Conservation (phyloP, 108 stramenopile species). For the Pseudonitzschia delicatissima region DNA sequence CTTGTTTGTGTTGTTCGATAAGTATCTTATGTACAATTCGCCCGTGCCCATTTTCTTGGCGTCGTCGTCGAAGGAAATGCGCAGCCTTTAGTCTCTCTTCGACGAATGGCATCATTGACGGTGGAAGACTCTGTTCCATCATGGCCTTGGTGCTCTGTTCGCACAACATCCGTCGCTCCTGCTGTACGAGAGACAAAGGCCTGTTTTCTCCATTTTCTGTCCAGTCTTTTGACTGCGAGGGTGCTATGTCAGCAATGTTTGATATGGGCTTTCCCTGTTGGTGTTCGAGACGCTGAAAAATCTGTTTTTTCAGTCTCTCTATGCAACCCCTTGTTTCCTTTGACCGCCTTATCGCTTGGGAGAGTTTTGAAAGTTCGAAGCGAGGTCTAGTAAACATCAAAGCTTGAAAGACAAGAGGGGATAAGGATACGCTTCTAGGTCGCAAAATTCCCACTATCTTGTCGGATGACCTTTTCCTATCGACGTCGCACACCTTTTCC, state of each 20-base stretch:
- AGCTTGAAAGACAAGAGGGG: too few relatives aligned
- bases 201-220: background rate
- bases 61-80: background rate
- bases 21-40: slow-evolving; percentile 3
- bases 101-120: slow-evolving; percentile 1
- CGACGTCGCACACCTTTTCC: background rate
- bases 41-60: background rate
- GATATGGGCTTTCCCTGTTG: too few relatives aligned
- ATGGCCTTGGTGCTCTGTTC: background rate
- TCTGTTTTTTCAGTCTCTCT: background rate
- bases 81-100: background rate
- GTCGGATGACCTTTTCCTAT: background rate
- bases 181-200: background rate
- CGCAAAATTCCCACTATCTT: background rate
- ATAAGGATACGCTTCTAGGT: too few relatives aligned
- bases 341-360: background rate
- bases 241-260: background rate
- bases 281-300: background rate
- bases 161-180: background rate
- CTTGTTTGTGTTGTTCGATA: slow-evolving; percentile 2
- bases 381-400: background rate
- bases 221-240: background rate
- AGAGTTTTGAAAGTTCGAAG: background rate
- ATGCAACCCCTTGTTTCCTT: background rate
- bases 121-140: background rate